phyloP scores from a whole-genome alignment of 2,329 filamentous ascomycete genomes.

The Alternaria infectoria region DNA sequence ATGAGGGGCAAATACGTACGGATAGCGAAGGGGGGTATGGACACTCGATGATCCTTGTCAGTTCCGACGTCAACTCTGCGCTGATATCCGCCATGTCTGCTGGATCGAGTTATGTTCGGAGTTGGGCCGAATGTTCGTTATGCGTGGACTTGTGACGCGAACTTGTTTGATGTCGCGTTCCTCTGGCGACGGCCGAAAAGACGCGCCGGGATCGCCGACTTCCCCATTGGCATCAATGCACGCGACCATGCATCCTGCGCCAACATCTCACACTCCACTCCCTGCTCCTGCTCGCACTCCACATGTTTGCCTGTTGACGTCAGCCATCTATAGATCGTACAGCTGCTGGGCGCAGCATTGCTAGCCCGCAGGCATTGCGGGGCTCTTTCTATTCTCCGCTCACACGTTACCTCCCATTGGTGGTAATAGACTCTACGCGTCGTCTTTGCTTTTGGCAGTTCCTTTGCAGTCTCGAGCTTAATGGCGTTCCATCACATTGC shows the following conservation, averaged over 20 bases:
- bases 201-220: conserved; percentile 10
- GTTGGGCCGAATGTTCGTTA: conserved; percentile 11
- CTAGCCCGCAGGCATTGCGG: conserved; percentile 6
- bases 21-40: conserved; percentile 59
- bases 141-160: conserved; percentile 1
- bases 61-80: conserved; percentile 47
- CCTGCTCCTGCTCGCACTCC: background rate
- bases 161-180: conserved; percentile 25
- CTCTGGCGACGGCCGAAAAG: conserved; percentile 19
- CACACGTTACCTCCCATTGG: conserved; percentile 3
- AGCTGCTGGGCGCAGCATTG: conserved; percentile 4
- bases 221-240: conserved; percentile 16
- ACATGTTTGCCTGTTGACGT: conserved; percentile 7
- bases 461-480: background rate
- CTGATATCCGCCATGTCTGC: conserved; percentile 23
- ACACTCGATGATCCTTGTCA: conserved; percentile 56
- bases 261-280: background rate
- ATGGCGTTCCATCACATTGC: background rate
- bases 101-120: conserved; percentile 9
- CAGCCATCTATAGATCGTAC: conserved; percentile 10
- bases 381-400: conserved; percentile 7
- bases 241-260: conserved; percentile 1
- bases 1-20: conserved; percentile 45
- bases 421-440: conserved; percentile 5
- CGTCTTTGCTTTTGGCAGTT: conserved; percentile 24